A percentile compares a stretch with the other conserved stretches of the same genome.
These are phyloP conservation scores for Hyphopichia homilentoma DNA, from an alignment of 805 yeast species.

Conservation along the genomic window DNA sequence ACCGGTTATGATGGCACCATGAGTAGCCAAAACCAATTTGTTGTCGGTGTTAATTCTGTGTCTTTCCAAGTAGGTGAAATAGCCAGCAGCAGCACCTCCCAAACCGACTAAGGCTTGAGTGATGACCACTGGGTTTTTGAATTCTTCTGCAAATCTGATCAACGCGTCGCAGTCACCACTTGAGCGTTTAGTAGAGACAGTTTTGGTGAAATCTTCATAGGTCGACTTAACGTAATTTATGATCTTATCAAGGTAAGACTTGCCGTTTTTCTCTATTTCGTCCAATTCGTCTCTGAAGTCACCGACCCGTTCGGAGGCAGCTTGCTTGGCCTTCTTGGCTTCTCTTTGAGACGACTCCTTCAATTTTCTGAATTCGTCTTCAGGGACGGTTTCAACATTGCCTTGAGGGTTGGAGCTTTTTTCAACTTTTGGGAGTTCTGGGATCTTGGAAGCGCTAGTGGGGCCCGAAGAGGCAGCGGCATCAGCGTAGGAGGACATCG, in stretches of 20 bases:
- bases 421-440: conserved; percentile 19
- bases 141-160: conserved; percentile 40
- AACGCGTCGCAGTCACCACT: too few species aligned
- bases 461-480: conserved; percentile 41
- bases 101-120: conserved; percentile 49
- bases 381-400: conserved; percentile 17
- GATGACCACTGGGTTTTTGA: conserved; percentile 61
- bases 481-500: conserved; percentile 28
- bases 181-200: background rate
- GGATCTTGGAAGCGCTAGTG: conserved; percentile 20
- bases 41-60: conserved; percentile 43
- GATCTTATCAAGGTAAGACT: conserved; percentile 18
- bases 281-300: conserved; percentile 11
- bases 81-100: conserved; percentile 45
- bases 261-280: conserved; percentile 17
- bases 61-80: conserved; percentile 50
- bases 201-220: background rate
- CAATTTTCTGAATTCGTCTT: conserved; percentile 18
- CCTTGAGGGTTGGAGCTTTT: conserved; percentile 19
- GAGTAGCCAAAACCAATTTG: conserved; percentile 43
- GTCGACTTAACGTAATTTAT: conserved; percentile 10
- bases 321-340: conserved; percentile 11
- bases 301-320: conserved; percentile 7
- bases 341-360: conserved; percentile 16
- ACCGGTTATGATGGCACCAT: conserved; percentile 52